Base-by-base conservation (phyloP, 2,329 filamentous ascomycete species). In the Zelopaecilomyces penicillatus region DNA sequence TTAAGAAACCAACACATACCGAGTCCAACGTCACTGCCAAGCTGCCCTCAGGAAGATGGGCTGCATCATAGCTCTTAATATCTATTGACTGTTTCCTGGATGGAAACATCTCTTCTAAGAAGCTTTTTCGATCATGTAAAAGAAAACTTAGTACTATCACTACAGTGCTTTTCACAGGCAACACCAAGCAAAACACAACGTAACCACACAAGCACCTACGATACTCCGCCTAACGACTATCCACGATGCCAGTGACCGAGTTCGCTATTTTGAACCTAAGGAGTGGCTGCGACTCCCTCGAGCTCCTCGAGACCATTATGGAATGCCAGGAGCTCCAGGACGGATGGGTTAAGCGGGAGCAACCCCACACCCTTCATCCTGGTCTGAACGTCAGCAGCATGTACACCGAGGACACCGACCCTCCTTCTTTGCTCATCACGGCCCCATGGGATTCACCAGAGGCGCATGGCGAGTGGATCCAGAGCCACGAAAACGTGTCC, bases 391-490 rank as follows among this genome's bases (percentile, higher is more conserved):
- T 66, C 12, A 67, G 66, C 37, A 58, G 58, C 35, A 58, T 62
- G 46, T 65, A 61, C 46, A 53, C 63, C 30, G 60, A 56, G 35
- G 62, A 63, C 19, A 59, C 62, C 27, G 58, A 68, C 43, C 61
- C 63, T 8, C 54, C 62, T 3, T 53, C 56, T 29, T 47, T 69
- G n/a, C 57, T 75, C 50, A 60, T 75, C 50, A 67, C 66, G 4
- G 66, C 70, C 12, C 61, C 65, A 8, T 74, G 71, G 72, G 59
- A 65, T 44, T 68, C 65, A 0, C 60, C 62, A 19, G 62, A 60
- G 10, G 63, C 62, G 5, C 70, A 75, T 46, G 49, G 47, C 39
- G 50, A 62, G 41, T 76, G 73, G 71, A 65, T 73, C 40, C 56
- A 59, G 37, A 68, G 65, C 41, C 50, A 58, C 3, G 66, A 66